phyloP scores from a whole-genome alignment of 306 rosid species.

The Alnus rubra region DNA sequence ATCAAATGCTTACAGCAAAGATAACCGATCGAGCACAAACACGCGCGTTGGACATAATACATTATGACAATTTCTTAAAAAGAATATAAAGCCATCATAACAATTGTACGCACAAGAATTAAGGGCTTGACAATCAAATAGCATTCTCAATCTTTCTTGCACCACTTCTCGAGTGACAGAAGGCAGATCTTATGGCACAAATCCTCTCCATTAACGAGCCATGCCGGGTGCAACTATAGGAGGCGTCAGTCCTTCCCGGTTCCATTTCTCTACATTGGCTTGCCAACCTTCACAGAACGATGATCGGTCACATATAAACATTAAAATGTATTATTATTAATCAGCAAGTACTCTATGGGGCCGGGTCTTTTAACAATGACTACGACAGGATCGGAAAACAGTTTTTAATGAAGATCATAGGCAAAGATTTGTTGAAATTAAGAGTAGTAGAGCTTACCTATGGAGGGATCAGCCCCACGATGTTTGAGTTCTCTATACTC shows the following conservation, averaged over 20 bases:
- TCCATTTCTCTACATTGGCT: conserved; percentile 31
- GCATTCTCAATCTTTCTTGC: too few species aligned
- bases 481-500: conserved; percentile 33
- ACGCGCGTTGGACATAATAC: too few species aligned
- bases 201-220: conserved; percentile 17
- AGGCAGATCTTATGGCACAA: neutral
- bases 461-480: conserved; percentile 34
- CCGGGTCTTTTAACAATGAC: too few species aligned
- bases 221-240: conserved; percentile 18
- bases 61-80: neutral
- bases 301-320: neutral
- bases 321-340: neutral
- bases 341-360: neutral
- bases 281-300: conserved; percentile 27
- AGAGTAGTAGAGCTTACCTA: conserved; percentile 1
- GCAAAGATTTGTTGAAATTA: too few species aligned
- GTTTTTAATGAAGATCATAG: too few species aligned
- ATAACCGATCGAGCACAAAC: too few species aligned
- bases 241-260: conserved; percentile 23
- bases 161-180: too few species aligned
- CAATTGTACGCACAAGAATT: too few species aligned
- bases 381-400: too few species aligned
- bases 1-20: too few species aligned
- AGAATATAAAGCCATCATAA: neutral
- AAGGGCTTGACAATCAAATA: too few species aligned